Base-by-base conservation (phyloP, 805 yeast species). In the Sugiyamaella qingdaonensis region DNA sequence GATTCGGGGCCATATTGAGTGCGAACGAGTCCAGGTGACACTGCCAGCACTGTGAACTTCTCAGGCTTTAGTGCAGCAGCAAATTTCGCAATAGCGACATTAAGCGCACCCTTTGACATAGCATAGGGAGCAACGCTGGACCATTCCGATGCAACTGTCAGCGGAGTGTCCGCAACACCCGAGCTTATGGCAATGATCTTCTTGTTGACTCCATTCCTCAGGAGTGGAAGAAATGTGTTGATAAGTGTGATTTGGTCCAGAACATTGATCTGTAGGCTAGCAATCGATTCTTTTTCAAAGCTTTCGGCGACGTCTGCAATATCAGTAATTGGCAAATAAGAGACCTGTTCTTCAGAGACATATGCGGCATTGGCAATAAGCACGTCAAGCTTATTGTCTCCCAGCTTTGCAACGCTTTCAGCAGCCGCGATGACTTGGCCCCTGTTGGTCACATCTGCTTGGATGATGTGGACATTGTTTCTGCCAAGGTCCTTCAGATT, bases 11-110 rank as follows among this genome's bases (percentile, higher is more conserved):
- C 35, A 4, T 24, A 10, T 9, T 70, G 73, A 36, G 73, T 70
- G 8, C 48, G 11, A 5, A 75, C 76, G 10, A 64, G 21, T 24
- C 78, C 77, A 0, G 79, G 79, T 46, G 71, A 72, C 13, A 72
- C 13, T 4, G 72, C 58, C 19, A 70, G 57, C 29, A 68, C 63
- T 10, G 60, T 64, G 53, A 64, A 69, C 0, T 62, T 68, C 44
- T 68, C 65, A 2, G 46, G 44, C 11, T 48, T 54, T 33, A 65
- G 54, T 46, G 71, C 74, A 35, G 34, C 31, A 35, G 68, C 59
- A 34, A 72, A 37, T 29, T 64, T 61, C 32, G 57, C 64, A 8
- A 60, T 58, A 9, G 66, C 54, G 55, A 61, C 64, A 59, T 72
- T 71, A 49, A 72, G 52, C 1, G 72, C 76, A 8, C 74, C 73